Conservation (phyloP, 139 green algal species). For the Chara braunii region DNA sequence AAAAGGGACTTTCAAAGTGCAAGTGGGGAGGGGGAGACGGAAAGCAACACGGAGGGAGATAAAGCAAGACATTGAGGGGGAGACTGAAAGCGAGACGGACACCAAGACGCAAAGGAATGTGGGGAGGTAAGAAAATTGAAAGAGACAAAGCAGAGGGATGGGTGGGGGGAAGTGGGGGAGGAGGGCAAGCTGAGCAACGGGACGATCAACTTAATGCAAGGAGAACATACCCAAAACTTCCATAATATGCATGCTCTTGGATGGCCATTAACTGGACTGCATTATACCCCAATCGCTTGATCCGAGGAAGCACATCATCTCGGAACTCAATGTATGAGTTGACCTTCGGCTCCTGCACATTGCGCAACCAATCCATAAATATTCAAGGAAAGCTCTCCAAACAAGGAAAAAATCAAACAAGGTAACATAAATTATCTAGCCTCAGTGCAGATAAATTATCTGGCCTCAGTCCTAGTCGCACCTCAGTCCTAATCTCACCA, state of each 20-base stretch:
- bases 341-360: slow-evolving; percentile 48
- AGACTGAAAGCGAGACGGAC: neutral
- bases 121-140: too few relatives aligned
- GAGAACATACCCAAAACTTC: slow-evolving; percentile 76
- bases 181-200: neutral
- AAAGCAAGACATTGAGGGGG: neutral
- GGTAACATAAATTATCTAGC: too few relatives aligned
- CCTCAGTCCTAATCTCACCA: too few relatives aligned
- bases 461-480: too few relatives aligned
- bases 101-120: neutral
- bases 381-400: too few relatives aligned
- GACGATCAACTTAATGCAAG: neutral
- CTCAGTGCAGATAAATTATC: too few relatives aligned
- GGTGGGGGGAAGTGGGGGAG: neutral
- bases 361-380: too few relatives aligned
- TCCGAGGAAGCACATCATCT: slow-evolving; percentile 84
- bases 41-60: neutral
- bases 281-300: slow-evolving; percentile 90
- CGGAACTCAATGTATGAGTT: slow-evolving; percentile 93
- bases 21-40: neutral
- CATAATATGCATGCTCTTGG: slow-evolving; percentile 89
- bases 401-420: too few relatives aligned
- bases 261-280: slow-evolving; percentile 99
- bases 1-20: neutral
- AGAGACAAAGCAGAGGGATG: neutral